phyloP scores from a whole-genome alignment of 1,139 yeast species.

The Spathaspora sp. region DNA sequence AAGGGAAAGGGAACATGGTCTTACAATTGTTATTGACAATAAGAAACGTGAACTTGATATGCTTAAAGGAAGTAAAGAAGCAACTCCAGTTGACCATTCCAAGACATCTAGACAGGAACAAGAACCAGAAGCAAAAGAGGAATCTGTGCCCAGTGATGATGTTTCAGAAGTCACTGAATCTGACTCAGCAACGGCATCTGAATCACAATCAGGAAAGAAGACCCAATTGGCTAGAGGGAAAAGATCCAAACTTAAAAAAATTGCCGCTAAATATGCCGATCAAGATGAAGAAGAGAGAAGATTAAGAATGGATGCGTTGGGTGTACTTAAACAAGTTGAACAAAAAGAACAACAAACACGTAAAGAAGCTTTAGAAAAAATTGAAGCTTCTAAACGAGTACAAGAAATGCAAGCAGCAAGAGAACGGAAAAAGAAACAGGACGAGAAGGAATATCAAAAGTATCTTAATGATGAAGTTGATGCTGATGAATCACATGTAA shows the following conservation, averaged over 20 bases:
- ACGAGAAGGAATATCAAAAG: conserved; percentile 50
- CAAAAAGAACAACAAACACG: conserved; percentile 28
- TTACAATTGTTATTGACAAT: conserved; percentile 38
- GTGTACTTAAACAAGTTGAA: conserved; percentile 72
- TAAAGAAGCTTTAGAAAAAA: conserved; percentile 25
- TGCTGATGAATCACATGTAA: conserved; percentile 23
- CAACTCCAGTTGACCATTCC: conserved; percentile 14
- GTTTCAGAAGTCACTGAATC: background rate
- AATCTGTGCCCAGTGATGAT: conserved; percentile 6
- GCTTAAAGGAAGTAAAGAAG: conserved; percentile 14
- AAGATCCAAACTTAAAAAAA: conserved; percentile 79
- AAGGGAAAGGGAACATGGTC: conserved; percentile 48
- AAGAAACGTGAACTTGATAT: conserved; percentile 33
- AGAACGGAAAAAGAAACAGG: conserved; percentile 45
- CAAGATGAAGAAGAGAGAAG: conserved; percentile 89
- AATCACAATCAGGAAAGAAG: conserved; percentile 13
- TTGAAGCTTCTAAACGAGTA: conserved; percentile 25
- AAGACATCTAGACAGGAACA: conserved; percentile 10
- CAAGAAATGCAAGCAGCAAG: conserved; percentile 22
- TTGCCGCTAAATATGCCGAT: conserved; percentile 77
- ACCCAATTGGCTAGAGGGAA: conserved; percentile 68
- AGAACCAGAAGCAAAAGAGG: background rate
- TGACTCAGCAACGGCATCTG: conserved; percentile 2
- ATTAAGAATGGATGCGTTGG: conserved; percentile 75
- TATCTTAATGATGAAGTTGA: conserved; percentile 38